Evolutionary conservation across 2,329 filamentous ascomycete genomes (phyloP).

Genomic region (Sporothrix protearum): DNA sequence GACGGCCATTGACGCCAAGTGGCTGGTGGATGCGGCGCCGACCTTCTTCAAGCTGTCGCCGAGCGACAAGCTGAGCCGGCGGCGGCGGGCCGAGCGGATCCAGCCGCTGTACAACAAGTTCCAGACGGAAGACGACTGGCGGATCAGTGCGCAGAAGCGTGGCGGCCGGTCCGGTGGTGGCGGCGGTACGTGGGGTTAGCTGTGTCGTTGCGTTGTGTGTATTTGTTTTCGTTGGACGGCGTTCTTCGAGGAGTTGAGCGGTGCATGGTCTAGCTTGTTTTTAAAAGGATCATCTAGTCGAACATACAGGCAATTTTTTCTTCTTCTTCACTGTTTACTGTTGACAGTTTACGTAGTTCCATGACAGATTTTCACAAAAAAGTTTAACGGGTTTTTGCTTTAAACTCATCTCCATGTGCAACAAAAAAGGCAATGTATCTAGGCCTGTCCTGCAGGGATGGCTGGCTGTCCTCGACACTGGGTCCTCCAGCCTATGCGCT

Average conservation of each 20-base stretch:
- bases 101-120: slow-evolving; percentile 94
- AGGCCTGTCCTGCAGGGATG: not conserved
- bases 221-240: not conserved
- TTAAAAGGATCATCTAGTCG: not conserved
- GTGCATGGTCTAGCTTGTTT: not conserved
- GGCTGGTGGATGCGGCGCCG: slow-evolving; percentile 92
- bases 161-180: slow-evolving; percentile 77
- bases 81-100: slow-evolving; percentile 91
- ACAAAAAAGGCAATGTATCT: not conserved
- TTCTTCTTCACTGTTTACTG: not conserved
- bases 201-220: not conserved
- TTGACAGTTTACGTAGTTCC: too few relatives aligned
- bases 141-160: slow-evolving; percentile 80
- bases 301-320: not conserved
- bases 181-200: slow-evolving; percentile 87
- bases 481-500: not conserved
- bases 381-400: not conserved
- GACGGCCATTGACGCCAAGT: slow-evolving; percentile 89
- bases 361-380: not conserved
- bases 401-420: not conserved
- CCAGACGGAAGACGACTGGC: slow-evolving; percentile 90
- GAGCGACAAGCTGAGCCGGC: slow-evolving; percentile 79
- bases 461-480: not conserved
- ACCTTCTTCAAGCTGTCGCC: slow-evolving; percentile 98
- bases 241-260: not conserved